Conservation (phyloP, 768 basidiomycete species). For the Mycena chlorophos region DNA sequence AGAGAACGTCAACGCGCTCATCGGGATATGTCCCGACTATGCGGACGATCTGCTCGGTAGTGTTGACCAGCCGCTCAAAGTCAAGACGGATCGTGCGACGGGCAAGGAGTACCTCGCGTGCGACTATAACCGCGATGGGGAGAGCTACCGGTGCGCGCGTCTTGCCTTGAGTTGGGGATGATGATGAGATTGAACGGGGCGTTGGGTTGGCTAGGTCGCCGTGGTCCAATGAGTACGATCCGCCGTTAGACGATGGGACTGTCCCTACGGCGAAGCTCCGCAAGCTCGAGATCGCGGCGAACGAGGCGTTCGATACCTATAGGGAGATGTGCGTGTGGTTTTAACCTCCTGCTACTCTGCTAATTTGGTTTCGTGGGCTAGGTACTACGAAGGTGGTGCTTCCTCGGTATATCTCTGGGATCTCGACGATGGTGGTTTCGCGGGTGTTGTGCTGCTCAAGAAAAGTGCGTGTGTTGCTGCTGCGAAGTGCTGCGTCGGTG, state of each 20-base stretch:
- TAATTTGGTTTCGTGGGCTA: constrained; percentile 25
- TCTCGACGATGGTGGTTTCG: constrained; percentile 92
- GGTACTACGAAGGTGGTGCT: constrained; percentile 98
- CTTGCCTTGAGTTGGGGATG: too few relatives aligned
- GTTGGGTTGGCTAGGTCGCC: constrained; percentile 69
- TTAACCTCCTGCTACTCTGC: too few relatives aligned
- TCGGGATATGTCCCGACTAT: constrained; percentile 84
- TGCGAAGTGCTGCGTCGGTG: background rate
- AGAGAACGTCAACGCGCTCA: constrained; percentile 81
- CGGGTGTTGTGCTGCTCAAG: constrained; percentile 94
- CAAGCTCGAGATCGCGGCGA: constrained; percentile 88
- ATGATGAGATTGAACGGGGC: too few relatives aligned
- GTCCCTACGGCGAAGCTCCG: constrained; percentile 81
- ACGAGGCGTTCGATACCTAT: constrained; percentile 97
- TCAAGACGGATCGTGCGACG: constrained; percentile 75
- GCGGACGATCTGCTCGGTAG: constrained; percentile 93
- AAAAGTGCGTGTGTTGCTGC: constrained; percentile 61
- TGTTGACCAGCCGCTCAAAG: constrained; percentile 90
- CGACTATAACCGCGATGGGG: constrained; percentile 91
- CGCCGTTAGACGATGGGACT: constrained; percentile 87
- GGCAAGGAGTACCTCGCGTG: constrained; percentile 91
- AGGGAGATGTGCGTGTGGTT: constrained; percentile 73
- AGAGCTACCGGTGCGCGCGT: constrained; percentile 85
- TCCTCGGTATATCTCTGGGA: constrained; percentile 99
- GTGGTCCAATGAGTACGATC: constrained; percentile 97